Base-by-base conservation (phyloP, 305 asterid species). In the Plantago rigida region DNA sequence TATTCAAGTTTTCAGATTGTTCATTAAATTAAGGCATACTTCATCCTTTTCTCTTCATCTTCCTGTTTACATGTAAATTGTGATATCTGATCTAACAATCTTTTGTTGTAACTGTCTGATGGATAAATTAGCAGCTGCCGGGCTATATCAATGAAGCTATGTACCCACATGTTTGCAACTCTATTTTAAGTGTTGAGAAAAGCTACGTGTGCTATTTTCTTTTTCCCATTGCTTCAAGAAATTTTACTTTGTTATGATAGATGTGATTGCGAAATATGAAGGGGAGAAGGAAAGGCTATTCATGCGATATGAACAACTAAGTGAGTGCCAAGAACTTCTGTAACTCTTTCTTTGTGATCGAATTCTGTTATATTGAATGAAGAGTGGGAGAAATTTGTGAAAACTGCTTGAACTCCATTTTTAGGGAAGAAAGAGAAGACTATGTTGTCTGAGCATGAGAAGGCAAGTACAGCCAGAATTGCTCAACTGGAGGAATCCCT, bases 351-450 rank as follows among this genome's bases (percentile, higher is more conserved):
- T 49, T 34, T 61, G 36, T 59, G 41, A 42, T 14, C 51, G 41
- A 7, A 11, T 52, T 52, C 57, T 53, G 29, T 36, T 36, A 5
- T 36, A 5, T 5, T 36, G 44, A 36, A 36, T 7, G 10, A 36
- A 28, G 41, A 11, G 19, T 63, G 48, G 46, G 31, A 58, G 46
- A 66, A 26, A 28, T 47, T 10, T 36, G 22, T 56, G 13, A 50
- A 28, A 39, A 36, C 31, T 51, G 56, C 13, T 29, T 29, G 5
- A 24, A 44, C 60, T 45, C 13, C 53, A 52, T 28, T 51, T 7
- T 51, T 79, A 89, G 97, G 96, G 78, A 92, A 89, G 84, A 86
- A 82, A 68, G 97, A 86, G 82, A 89, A 82, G 87, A 74, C 26
- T 49, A 71, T 81, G 82, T 41, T 89, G 61, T 75, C 87, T 65